phyloP scores from a whole-genome alignment of 805 yeast genomes.

The Clavispora vitiphila region DNA sequence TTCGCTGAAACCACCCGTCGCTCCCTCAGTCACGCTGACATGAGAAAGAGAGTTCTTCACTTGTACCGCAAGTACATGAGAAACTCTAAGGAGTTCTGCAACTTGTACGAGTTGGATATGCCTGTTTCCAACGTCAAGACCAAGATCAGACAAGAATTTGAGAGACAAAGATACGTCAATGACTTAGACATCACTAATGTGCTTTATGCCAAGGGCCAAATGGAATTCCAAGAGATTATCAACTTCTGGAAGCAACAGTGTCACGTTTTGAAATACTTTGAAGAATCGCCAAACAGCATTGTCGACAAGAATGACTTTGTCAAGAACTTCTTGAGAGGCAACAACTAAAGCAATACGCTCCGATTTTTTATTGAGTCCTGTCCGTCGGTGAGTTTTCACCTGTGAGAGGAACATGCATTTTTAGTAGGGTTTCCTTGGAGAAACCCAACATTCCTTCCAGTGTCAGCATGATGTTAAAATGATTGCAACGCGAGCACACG shows the following conservation, averaged over 20 bases:
- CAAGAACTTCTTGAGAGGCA: conserved; percentile 68
- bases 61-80: conserved; percentile 70
- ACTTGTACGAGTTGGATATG: conserved; percentile 67
- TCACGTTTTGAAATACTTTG: conserved; percentile 78
- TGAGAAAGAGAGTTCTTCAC: conserved; percentile 58
- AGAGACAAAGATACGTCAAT: conserved; percentile 70
- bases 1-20: conserved; percentile 78
- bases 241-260: conserved; percentile 90
- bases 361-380: conserved; percentile 2
- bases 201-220: conserved; percentile 74
- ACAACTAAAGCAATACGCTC: conserved; percentile 16
- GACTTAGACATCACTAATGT: conserved; percentile 65
- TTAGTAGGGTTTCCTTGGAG: background rate
- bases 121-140: conserved; percentile 77
- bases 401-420: background rate
- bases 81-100: conserved; percentile 54
- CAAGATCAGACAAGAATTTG: conserved; percentile 84
- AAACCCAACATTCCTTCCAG: background rate
- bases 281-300: conserved; percentile 51
- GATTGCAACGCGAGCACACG: background rate
- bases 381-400: background rate
- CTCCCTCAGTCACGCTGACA: conserved; percentile 54
- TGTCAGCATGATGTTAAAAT: background rate
- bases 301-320: conserved; percentile 60
- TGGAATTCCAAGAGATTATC: conserved; percentile 84